Percentiles rank a stretch among this genome's conserved stretches.
phyloP scores from a whole-genome alignment of 164 flowering plant species.

The Protea cynaroides region DNA sequence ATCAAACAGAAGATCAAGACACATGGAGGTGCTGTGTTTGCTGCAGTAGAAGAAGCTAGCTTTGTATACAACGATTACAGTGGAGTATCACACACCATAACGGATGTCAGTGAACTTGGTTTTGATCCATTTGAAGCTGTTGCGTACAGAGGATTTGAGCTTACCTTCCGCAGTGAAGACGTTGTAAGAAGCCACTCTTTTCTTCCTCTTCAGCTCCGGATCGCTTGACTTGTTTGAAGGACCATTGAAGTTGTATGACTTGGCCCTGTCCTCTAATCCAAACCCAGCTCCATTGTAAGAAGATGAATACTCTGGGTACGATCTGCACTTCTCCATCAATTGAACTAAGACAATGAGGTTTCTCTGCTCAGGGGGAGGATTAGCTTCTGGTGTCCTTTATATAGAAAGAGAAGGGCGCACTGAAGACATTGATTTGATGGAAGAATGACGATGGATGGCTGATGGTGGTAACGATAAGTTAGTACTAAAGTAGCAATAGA shows the following conservation, averaged over 20 bases:
- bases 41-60: neutral
- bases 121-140: conserved; percentile 85
- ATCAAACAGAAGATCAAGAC: neutral
- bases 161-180: conserved; percentile 56
- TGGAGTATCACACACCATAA: conserved; percentile 23
- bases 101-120: conserved; percentile 49
- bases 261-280: conserved; percentile 28
- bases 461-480: too few relatives aligned
- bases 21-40: neutral
- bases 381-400: neutral
- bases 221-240: conserved; percentile 42
- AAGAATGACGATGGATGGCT: neutral
- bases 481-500: neutral
- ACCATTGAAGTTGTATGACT: conserved; percentile 62
- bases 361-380: neutral
- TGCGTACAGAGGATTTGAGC: conserved; percentile 52
- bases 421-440: neutral
- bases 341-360: neutral
- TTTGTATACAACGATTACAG: neutral
- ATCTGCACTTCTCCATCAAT: conserved; percentile 59
- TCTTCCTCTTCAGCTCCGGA: conserved; percentile 71
- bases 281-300: conserved; percentile 31
- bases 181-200: conserved; percentile 57
- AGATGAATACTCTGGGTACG: conserved; percentile 42
- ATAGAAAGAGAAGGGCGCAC: neutral